phyloP scores from a whole-genome alignment of 306 rosid genomes.

The Pterocarpus macrocarpus region DNA sequence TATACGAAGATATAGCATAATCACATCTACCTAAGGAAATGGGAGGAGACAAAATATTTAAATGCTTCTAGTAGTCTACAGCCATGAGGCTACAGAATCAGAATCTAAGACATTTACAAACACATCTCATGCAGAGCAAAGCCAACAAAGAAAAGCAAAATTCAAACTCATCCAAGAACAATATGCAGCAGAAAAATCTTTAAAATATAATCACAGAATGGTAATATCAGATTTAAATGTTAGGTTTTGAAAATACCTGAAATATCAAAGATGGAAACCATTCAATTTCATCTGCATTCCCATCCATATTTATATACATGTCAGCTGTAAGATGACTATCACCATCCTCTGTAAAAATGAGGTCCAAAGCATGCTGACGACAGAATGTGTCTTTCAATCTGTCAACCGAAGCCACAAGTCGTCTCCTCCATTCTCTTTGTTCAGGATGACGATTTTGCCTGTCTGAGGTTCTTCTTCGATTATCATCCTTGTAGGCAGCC shows the following conservation, averaged over 20 bases:
- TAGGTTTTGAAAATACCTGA: conserved; percentile 67
- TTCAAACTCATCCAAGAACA: conserved; percentile 30
- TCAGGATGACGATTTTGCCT: conserved; percentile 98
- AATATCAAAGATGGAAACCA: conserved; percentile 90
- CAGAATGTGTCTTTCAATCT: conserved; percentile 94
- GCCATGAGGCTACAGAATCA: conserved; percentile 26
- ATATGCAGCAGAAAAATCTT: conserved; percentile 2
- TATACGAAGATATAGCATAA: not conserved
- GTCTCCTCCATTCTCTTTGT: conserved; percentile 97
- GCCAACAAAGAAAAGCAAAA: conserved; percentile 20
- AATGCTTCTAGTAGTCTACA: not conserved
- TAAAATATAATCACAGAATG: conserved; percentile 18
- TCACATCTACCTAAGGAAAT: not conserved
- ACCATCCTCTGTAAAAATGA: conserved; percentile 94
- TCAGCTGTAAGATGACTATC: conserved; percentile 96
- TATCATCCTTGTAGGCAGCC: conserved; percentile 71
- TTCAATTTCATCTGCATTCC: conserved; percentile 80
- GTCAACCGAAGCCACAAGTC: conserved; percentile 87
- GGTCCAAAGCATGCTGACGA: conserved; percentile 93
- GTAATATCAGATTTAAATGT: not conserved
- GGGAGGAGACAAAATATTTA: not conserved
- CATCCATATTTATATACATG: conserved; percentile 89
- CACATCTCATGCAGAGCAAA: conserved; percentile 13
- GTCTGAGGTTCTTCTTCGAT: conserved; percentile 75
- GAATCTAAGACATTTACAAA: conserved; percentile 14